phyloP scores from a whole-genome alignment of 257 asterid species.

The Striga asiatica region DNA sequence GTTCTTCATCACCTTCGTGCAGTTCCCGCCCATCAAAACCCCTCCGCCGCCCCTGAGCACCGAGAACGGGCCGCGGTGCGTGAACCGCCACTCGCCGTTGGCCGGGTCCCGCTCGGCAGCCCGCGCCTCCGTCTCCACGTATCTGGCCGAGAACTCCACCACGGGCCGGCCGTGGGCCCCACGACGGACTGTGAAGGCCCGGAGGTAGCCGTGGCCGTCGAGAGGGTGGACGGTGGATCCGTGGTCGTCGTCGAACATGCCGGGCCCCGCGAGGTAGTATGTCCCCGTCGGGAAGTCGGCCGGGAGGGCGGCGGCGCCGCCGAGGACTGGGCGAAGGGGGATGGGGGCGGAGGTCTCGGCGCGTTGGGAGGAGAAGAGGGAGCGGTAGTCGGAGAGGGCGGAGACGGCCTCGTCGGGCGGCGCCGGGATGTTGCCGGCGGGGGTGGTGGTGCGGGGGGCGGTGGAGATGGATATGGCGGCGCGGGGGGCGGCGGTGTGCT shows the following conservation, averaged over 20 bases:
- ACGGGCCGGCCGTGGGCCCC: slow-evolving; percentile 34
- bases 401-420: slow-evolving; percentile 56
- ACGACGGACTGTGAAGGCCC: too few species aligned
- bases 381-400: slow-evolving; percentile 89
- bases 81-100: slow-evolving; percentile 85
- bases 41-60: slow-evolving; percentile 77
- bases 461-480: slow-evolving; percentile 46
- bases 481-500: slow-evolving; percentile 29
- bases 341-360: slow-evolving; percentile 59
- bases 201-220: slow-evolving; percentile 87
- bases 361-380: slow-evolving; percentile 82
- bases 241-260: slow-evolving; percentile 79
- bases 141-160: slow-evolving; percentile 79
- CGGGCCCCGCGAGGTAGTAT: slow-evolving; percentile 86
- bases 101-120: slow-evolving; percentile 72
- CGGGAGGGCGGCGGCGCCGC: slow-evolving; percentile 80
- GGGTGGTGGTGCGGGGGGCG: slow-evolving; percentile 43
- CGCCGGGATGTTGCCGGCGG: slow-evolving; percentile 4
- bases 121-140: slow-evolving; percentile 91
- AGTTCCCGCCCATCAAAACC: slow-evolving; percentile 88
- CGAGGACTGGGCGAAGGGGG: slow-evolving; percentile 64
- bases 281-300: slow-evolving; percentile 69
- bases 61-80: slow-evolving; percentile 96
- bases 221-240: slow-evolving; percentile 98
- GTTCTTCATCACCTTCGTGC: slow-evolving; percentile 94